These are phyloP conservation scores for Chytriomyces hyalinus DNA, from an alignment of 192 early-diverging fungal species.

Conservation along the genomic window DNA sequence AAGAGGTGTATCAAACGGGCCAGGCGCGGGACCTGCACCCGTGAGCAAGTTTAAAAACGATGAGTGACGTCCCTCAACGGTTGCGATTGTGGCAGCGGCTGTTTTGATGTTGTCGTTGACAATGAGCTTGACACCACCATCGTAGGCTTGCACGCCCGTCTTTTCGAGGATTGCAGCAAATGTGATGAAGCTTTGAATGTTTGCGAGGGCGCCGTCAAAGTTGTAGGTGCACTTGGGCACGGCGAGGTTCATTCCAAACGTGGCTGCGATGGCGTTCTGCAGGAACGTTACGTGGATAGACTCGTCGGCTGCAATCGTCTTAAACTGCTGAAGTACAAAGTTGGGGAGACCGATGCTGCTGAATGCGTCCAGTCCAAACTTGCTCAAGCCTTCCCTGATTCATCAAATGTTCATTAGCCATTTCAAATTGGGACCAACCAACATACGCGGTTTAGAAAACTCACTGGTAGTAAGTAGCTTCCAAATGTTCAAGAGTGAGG, in stretches of 20 bases:
- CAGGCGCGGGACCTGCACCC: constrained; percentile 32
- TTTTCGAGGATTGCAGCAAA: constrained; percentile 54
- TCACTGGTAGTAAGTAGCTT: constrained; percentile 31
- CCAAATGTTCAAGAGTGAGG: constrained; percentile 47
- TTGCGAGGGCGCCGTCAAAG: constrained; percentile 41
- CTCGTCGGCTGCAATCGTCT: constrained; percentile 40
- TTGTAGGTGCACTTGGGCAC: constrained; percentile 49
- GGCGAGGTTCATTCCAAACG: constrained; percentile 40
- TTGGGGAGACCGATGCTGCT: constrained; percentile 36
- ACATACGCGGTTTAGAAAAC: background rate
- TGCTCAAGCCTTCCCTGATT: constrained; percentile 37
- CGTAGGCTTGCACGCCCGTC: constrained; percentile 61
- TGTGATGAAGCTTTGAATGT: constrained; percentile 48
- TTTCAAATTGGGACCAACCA: background rate
- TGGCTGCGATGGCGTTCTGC: constrained; percentile 9
- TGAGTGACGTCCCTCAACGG: constrained; percentile 61
- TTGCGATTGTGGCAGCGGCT: constrained; percentile 57
- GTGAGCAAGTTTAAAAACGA: constrained; percentile 53
- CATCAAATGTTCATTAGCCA: background rate
- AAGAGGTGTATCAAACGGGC: constrained; percentile 58
- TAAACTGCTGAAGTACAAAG: constrained; percentile 36
- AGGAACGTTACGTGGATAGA: constrained; percentile 45
- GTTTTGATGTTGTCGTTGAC: constrained; percentile 46
- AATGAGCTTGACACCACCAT: constrained; percentile 53
- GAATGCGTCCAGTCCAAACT: constrained; percentile 36